phyloP scores from a whole-genome alignment of 2,329 filamentous ascomycete genomes.

The Venturia oleaginea region DNA sequence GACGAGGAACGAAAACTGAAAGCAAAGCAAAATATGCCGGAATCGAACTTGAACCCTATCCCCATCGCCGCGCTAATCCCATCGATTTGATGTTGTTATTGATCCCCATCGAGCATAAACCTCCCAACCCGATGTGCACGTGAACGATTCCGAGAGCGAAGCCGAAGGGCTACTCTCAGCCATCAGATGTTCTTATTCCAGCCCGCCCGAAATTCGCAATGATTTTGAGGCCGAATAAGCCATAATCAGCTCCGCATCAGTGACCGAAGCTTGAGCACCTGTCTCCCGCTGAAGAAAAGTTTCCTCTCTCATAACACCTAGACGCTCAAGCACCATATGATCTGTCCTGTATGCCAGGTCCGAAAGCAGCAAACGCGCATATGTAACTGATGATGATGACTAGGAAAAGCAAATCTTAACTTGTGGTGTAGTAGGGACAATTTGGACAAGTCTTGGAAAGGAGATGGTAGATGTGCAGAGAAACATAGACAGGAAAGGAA shows the following conservation, averaged over 20 bases:
- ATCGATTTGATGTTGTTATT: not conserved
- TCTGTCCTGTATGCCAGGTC: not conserved
- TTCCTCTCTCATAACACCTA: slow-evolving; percentile 1
- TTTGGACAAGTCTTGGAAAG: slow-evolving; percentile 2
- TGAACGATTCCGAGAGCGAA: not conserved
- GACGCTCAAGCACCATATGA: not conserved
- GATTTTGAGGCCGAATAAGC: not conserved
- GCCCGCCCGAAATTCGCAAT: not conserved
- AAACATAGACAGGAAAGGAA: slow-evolving; percentile 4
- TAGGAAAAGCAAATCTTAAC: not conserved
- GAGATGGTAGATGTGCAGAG: not conserved
- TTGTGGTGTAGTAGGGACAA: not conserved
- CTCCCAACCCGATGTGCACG: not conserved
- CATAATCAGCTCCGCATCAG: not conserved
- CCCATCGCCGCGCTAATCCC: slow-evolving; percentile 5
- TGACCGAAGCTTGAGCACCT: not conserved
- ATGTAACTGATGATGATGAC: not conserved
- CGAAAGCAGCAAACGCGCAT: not conserved
- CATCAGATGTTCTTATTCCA: not conserved
- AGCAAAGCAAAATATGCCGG: not conserved
- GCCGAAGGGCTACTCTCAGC: not conserved
- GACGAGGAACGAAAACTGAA: not conserved
- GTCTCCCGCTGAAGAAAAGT: not conserved
- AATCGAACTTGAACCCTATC: not conserved
- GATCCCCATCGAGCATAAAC: not conserved